Conservation (phyloP, 2,329 filamentous ascomycete species). For the Emergomyces pasteurianus region DNA sequence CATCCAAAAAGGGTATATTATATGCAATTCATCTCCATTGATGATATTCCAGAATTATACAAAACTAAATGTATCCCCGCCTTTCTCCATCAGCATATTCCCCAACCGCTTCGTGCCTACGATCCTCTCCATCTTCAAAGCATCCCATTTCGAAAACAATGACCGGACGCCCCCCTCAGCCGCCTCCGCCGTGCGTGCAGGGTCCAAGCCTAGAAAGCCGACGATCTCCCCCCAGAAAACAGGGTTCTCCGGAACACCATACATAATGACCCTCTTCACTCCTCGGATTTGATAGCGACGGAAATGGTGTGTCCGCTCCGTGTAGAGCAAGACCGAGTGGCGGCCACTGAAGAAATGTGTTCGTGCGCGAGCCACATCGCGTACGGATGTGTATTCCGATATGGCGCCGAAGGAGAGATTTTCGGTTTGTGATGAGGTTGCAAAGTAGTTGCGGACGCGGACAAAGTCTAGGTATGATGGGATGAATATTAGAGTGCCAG, state of each 20-base stretch:
- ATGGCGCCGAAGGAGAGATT: slow-evolving; percentile 66
- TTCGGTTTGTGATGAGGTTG: slow-evolving; percentile 48
- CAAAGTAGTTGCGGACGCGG: slow-evolving; percentile 82
- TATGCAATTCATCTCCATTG: background rate
- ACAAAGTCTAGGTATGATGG: slow-evolving; percentile 94
- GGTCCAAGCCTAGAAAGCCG: slow-evolving; percentile 30
- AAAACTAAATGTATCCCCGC: slow-evolving; percentile 89
- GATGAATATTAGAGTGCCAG: slow-evolving; percentile 75
- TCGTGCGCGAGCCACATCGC: slow-evolving; percentile 69
- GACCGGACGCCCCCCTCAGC: slow-evolving; percentile 44
- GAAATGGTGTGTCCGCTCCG: slow-evolving; percentile 94
- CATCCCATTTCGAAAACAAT: slow-evolving; percentile 82
- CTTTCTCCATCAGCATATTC: slow-evolving; percentile 71
- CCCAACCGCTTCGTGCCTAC: slow-evolving; percentile 70
- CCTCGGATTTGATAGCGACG: slow-evolving; percentile 73
- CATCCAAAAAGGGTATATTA: background rate
- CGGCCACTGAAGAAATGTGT: slow-evolving; percentile 78
- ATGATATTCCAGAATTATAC: slow-evolving; percentile 40
- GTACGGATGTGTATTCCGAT: slow-evolving; percentile 72
- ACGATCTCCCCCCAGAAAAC: slow-evolving; percentile 35
- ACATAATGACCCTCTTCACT: slow-evolving; percentile 75
- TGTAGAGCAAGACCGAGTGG: slow-evolving; percentile 77
- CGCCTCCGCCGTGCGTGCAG: slow-evolving; percentile 46
- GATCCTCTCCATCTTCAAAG: slow-evolving; percentile 75
- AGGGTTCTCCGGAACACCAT: slow-evolving; percentile 80